phyloP scores from a whole-genome alignment of 2,329 filamentous ascomycete genomes.

The Fusarium sp. region DNA sequence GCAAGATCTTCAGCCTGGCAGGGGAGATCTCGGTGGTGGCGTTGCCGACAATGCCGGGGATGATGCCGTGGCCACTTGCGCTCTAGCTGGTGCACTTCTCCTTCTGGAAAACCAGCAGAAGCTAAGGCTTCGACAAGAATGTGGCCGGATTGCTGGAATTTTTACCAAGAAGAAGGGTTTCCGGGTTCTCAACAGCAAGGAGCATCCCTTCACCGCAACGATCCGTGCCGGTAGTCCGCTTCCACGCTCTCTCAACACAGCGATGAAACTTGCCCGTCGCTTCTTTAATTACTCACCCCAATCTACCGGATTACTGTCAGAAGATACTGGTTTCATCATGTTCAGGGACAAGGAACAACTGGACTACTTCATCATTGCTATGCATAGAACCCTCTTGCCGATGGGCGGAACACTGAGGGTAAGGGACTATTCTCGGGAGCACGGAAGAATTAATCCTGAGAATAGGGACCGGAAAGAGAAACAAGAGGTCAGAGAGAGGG shows the following conservation, averaged over 20 bases:
- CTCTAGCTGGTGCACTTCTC: conserved; percentile 14
- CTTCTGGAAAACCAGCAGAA: background rate
- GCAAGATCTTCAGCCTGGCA: conserved; percentile 7
- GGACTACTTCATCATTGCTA: background rate
- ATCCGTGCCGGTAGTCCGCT: conserved; percentile 1
- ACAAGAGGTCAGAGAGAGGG: background rate
- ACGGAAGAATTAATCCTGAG: background rate
- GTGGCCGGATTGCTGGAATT: background rate
- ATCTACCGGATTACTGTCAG: background rate
- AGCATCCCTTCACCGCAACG: conserved; percentile 6
- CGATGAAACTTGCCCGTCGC: conserved; percentile 9
- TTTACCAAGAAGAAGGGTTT: conserved; percentile 4
- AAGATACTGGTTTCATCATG: background rate
- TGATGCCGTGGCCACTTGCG: conserved; percentile 24
- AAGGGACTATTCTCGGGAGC: background rate
- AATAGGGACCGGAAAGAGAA: background rate
- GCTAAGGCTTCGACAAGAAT: conserved; percentile 18
- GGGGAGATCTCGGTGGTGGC: background rate
- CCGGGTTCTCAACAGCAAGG: background rate
- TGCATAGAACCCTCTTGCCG: background rate
- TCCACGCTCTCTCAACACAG: conserved; percentile 5
- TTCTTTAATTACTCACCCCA: conserved; percentile 8
- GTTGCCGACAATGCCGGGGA: conserved; percentile 32
- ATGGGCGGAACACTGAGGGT: conserved; percentile 11
- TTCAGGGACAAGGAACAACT: conserved; percentile 12